Conservation (phyloP, 2,329 filamentous ascomycete species). For the Ophiostoma piceae region DNA sequence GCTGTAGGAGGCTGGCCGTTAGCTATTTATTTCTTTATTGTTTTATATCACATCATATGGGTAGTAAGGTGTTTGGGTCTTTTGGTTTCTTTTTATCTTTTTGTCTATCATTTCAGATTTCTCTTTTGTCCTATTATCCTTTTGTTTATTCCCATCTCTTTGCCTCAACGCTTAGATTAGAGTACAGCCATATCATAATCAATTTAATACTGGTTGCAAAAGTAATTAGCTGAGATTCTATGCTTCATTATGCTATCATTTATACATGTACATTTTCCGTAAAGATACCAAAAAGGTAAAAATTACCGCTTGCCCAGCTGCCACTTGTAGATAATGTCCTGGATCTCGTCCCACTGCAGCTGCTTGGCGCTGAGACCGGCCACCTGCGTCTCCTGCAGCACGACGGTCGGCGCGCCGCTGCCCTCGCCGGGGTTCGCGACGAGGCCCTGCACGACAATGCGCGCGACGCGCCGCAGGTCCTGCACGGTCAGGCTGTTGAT, state of each 20-base stretch:
- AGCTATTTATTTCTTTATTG: conserved; percentile 18
- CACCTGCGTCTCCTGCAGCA: conserved; percentile 83
- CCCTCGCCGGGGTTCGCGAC: conserved; percentile 71
- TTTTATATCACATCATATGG: background rate
- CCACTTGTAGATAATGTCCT: conserved; percentile 79
- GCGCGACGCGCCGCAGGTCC: conserved; percentile 78
- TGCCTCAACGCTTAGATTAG: conserved; percentile 10
- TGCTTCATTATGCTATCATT: conserved; percentile 6
- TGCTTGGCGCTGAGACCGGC: conserved; percentile 61
- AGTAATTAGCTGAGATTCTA: background rate
- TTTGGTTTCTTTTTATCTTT: background rate
- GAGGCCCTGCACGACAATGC: conserved; percentile 68
- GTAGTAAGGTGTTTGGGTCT: background rate
- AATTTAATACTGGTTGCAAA: background rate
- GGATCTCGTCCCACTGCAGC: conserved; percentile 82
- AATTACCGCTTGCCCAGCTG: conserved; percentile 59
- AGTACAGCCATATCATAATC: background rate
- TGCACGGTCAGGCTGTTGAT: conserved; percentile 77
- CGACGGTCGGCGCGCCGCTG: conserved; percentile 86
- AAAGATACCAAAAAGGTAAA: too few species aligned
- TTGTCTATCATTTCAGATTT: background rate
- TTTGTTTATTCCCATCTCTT: background rate
- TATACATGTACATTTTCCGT: background rate
- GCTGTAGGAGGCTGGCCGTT: conserved; percentile 41
- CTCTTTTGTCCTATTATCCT: background rate